These are phyloP conservation scores for Claviceps sp. DNA, from an alignment of 2,329 filamentous ascomycete genomes.

Conservation along the genomic window DNA sequence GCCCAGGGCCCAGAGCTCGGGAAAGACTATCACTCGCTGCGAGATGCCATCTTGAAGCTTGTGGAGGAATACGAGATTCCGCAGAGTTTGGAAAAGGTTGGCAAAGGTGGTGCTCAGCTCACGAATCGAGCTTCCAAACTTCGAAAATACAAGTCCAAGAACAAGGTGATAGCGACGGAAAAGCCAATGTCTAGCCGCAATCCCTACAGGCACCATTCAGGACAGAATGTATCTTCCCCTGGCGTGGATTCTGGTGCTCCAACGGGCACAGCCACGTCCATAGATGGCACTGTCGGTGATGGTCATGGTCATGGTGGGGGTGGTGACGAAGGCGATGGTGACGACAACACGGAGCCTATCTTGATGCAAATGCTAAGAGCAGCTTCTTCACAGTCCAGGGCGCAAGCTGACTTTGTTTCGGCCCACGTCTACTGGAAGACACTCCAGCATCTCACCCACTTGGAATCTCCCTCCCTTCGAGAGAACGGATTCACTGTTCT, in stretches of 20 bases:
- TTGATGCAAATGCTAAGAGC: slow-evolving; percentile 63
- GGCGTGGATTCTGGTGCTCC: slow-evolving; percentile 5
- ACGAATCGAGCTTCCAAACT: slow-evolving; percentile 55
- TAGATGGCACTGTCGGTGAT: background rate
- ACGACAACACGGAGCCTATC: slow-evolving; percentile 35
- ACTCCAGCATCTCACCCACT: slow-evolving; percentile 54
- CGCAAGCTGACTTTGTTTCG: slow-evolving; percentile 69
- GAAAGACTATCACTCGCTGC: slow-evolving; percentile 68
- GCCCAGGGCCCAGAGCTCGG: slow-evolving; percentile 51
- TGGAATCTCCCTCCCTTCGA: slow-evolving; percentile 47
- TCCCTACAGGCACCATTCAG: slow-evolving; percentile 34
- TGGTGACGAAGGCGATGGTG: background rate
- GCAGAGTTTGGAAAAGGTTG: slow-evolving; percentile 47
- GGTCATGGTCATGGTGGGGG: background rate
- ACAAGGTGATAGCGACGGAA: slow-evolving; percentile 39
- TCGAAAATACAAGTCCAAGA: slow-evolving; percentile 47
- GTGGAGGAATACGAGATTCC: slow-evolving; percentile 75
- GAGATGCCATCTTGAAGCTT: slow-evolving; percentile 67
- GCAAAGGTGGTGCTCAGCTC: slow-evolving; percentile 44
- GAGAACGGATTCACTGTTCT: slow-evolving; percentile 58
- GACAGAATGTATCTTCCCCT: slow-evolving; percentile 6
- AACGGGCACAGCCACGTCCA: background rate
- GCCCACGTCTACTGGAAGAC: slow-evolving; percentile 80
- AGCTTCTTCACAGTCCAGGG: slow-evolving; percentile 63
- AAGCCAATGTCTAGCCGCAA: slow-evolving; percentile 43